A percentile compares a stretch with the other conserved stretches of the same genome.
Evolutionary conservation across 306 rosid genomes (phyloP).

Genomic region (Betula pendula): DNA sequence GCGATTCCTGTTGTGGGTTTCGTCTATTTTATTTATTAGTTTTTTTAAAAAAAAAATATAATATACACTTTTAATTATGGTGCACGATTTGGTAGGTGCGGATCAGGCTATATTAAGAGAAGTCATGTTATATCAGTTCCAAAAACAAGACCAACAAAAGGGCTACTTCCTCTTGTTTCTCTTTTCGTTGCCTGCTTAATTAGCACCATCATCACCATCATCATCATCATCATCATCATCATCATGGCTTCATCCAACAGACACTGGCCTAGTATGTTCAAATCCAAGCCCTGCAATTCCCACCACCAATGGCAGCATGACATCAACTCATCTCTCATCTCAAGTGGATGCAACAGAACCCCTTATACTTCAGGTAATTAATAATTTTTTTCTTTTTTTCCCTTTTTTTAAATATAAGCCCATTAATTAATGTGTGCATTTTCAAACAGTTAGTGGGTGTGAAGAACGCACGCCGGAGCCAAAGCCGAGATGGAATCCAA

Average conservation of each 20-base stretch:
- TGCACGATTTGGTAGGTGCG: constrained; percentile 48
- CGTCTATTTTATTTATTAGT: constrained; percentile 32
- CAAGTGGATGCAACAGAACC: constrained; percentile 59
- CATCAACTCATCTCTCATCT: constrained; percentile 63
- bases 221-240: constrained; percentile 26
- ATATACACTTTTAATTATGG: constrained; percentile 10
- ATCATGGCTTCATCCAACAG: constrained; percentile 95
- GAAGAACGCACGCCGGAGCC: constrained; percentile 95
- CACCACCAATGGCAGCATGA: constrained; percentile 96
- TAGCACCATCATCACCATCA: constrained; percentile 14
- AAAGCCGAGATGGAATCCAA: constrained; percentile 96
- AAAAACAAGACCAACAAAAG: constrained; percentile 50
- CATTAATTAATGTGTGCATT: too few species aligned
- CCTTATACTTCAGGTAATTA: constrained; percentile 62
- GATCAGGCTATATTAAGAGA: constrained; percentile 67
- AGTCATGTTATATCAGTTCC: constrained; percentile 41
- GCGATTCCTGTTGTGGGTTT: constrained; percentile 76
- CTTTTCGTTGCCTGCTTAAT: constrained; percentile 37
- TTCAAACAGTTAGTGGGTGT: constrained; percentile 36
- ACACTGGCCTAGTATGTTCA: constrained; percentile 99
- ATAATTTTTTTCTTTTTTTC: neutral
- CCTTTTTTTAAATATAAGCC: too few species aligned
- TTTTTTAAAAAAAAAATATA: too few species aligned
- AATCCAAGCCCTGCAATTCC: constrained; percentile 85
- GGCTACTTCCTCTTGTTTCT: constrained; percentile 28